These are phyloP conservation scores for Claviceps sp. DNA, from an alignment of 2,329 filamentous ascomycete species.

Conservation along the genomic window DNA sequence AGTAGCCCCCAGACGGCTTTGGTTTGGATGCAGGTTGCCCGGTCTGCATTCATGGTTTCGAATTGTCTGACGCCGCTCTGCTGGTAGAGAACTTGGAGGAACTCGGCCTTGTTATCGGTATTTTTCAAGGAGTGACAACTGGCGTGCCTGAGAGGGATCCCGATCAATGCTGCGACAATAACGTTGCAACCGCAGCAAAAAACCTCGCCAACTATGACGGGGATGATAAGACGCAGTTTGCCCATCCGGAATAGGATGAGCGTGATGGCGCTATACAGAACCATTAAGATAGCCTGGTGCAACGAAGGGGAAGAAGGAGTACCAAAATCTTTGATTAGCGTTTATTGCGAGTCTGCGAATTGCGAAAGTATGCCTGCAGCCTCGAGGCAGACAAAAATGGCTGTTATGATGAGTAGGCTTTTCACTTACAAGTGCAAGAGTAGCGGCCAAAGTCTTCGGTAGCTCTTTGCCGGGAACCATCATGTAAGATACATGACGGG, in stretches of 20 bases:
- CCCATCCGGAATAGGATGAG: constrained; percentile 71
- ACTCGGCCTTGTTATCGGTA: constrained; percentile 27
- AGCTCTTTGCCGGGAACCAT: constrained; percentile 50
- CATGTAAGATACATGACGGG: constrained; percentile 72
- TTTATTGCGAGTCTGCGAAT: not conserved
- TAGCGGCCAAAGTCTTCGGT: constrained; percentile 62
- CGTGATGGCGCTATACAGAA: constrained; percentile 66
- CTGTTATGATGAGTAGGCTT: no score
- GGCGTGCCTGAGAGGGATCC: constrained; percentile 67
- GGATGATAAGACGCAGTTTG: constrained; percentile 61
- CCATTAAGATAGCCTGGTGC: constrained; percentile 57
- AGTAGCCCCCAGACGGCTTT: constrained; percentile 80
- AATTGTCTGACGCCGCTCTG: constrained; percentile 23
- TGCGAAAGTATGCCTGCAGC: not conserved
- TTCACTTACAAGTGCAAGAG: constrained; percentile 61
- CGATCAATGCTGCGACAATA: constrained; percentile 63
- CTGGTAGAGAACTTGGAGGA: constrained; percentile 30
- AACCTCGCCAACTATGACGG: constrained; percentile 46
- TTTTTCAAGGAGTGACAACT: constrained; percentile 44
- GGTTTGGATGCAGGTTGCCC: constrained; percentile 64
- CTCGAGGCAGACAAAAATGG: no score
- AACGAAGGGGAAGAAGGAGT: not conserved
- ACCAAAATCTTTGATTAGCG: not conserved
- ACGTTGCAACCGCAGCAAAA: constrained; percentile 64
- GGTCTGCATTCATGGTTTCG: constrained; percentile 37